Evolutionary conservation across 371 early-diverging fungal species (phyloP).

Genomic region (Apophysomyces trapeziformis): DNA sequence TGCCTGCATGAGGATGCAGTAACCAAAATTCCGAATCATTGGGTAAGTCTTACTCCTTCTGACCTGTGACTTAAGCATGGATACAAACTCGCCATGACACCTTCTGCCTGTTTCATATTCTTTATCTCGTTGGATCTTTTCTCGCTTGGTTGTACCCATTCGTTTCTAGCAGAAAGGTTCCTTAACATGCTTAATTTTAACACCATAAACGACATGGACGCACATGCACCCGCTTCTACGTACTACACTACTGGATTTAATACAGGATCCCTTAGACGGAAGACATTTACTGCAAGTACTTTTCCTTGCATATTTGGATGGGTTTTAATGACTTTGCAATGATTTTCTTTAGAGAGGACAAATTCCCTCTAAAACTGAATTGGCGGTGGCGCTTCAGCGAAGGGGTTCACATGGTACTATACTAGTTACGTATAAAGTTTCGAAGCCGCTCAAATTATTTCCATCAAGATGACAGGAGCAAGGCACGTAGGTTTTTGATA

Average conservation of each 20-base stretch:
- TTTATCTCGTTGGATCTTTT: no score
- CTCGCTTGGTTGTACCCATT: no score
- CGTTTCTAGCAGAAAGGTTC: not conserved
- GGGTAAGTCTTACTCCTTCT: no score
- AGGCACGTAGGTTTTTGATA: conserved; percentile 72
- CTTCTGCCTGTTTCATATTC: no score
- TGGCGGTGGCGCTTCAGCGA: not conserved
- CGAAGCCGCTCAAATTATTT: not conserved
- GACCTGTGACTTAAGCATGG: no score
- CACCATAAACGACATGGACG: conserved; percentile 21
- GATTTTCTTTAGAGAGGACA: no score
- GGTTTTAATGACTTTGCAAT: no score
- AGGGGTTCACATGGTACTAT: conserved; percentile 1
- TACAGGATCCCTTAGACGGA: conserved; percentile 18
- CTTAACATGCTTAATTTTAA: not conserved
- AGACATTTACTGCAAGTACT: not conserved
- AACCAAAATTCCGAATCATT: no score
- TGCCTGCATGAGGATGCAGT: no score
- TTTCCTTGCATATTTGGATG: no score
- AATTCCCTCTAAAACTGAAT: no score
- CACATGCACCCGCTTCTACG: conserved; percentile 33
- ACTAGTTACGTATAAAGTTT: not conserved
- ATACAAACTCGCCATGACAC: no score
- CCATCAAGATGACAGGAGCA: conserved; percentile 60
- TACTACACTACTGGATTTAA: conserved; percentile 38